A percentile compares a stretch with the other conserved stretches of the same genome.
Evolutionary conservation across 257 asterid genomes (phyloP).

Genomic region (Nicotiana obtusifolia): DNA sequence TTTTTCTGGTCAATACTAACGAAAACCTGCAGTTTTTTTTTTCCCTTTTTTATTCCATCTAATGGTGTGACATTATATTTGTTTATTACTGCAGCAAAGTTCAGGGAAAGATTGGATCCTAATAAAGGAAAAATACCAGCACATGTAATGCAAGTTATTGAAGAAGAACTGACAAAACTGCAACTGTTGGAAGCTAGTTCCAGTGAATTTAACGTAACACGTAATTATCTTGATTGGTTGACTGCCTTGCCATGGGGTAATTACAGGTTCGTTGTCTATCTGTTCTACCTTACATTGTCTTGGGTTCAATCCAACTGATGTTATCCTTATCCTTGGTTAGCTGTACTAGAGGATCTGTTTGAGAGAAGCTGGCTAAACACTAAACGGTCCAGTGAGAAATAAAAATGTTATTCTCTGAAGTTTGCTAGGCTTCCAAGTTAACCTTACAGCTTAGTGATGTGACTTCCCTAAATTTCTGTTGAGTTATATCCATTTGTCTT

Average conservation of each 20-base stretch:
- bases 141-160: constrained; percentile 95
- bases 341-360: neutral
- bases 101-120: constrained; percentile 89
- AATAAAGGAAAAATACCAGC: constrained; percentile 87
- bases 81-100: constrained; percentile 55
- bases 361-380: neutral
- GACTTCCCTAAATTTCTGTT: neutral
- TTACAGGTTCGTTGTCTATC: constrained; percentile 57
- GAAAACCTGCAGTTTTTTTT: neutral
- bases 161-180: constrained; percentile 88
- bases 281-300: neutral
- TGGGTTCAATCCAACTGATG: neutral
- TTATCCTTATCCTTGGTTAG: neutral
- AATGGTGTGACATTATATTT: neutral
- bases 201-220: constrained; percentile 96
- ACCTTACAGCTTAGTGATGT: neutral
- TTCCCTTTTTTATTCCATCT: neutral
- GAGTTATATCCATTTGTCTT: neutral
- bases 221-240: constrained; percentile 99
- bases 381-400: neutral
- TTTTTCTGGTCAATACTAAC: too few species aligned
- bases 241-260: constrained; percentile 99
- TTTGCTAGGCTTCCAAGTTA: neutral
- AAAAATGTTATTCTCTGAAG: neutral
- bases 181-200: constrained; percentile 98